Percentiles rank a stretch among this genome's conserved stretches.
Evolutionary conservation across 2,329 filamentous ascomycete species (phyloP).

Genomic region (Diaporthe vexans): DNA sequence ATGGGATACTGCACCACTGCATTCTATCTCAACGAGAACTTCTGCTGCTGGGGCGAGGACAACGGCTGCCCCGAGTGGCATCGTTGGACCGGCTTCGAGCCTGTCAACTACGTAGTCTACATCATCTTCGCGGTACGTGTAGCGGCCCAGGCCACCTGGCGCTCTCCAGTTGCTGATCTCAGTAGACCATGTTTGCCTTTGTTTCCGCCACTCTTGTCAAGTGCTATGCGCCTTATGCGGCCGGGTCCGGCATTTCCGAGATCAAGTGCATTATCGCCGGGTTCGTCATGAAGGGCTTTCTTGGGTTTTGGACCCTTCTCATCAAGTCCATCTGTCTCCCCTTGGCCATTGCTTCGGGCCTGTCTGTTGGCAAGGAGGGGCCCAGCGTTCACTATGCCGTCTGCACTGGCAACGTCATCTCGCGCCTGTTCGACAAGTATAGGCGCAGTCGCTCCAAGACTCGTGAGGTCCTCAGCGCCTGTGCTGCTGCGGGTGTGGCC

Average conservation of each 20-base stretch:
- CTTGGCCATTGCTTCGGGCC: slow-evolving; percentile 90
- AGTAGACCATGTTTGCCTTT: slow-evolving; percentile 81
- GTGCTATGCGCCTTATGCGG: slow-evolving; percentile 93
- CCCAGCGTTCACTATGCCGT: slow-evolving; percentile 99
- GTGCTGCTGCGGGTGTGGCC: slow-evolving; percentile 93
- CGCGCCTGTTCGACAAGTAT: slow-evolving; percentile 92
- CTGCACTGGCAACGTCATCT: slow-evolving; percentile 97
- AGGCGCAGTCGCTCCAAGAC: slow-evolving; percentile 93
- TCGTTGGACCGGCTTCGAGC: slow-evolving; percentile 83
- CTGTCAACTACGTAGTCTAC: slow-evolving; percentile 89
- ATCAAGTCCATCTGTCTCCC: slow-evolving; percentile 96
- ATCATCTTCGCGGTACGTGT: slow-evolving; percentile 81
- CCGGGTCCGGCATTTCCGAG: slow-evolving; percentile 96
- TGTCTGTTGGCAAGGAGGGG: slow-evolving; percentile 97
- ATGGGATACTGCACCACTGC: slow-evolving; percentile 94
- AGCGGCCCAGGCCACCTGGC: no score
- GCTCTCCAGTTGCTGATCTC: slow-evolving; percentile 40
- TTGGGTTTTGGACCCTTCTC: slow-evolving; percentile 89
- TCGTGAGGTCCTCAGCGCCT: slow-evolving; percentile 93
- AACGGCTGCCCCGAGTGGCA: slow-evolving; percentile 92
- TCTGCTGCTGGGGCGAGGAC: slow-evolving; percentile 98
- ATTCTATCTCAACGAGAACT: slow-evolving; percentile 97
- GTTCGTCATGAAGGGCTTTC: slow-evolving; percentile 98
- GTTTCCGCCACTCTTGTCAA: slow-evolving; percentile 88
- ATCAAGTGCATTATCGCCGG: slow-evolving; percentile 99